Base-by-base conservation (phyloP, 177 flowering plant genomes). In the Vitis hybrid region DNA sequence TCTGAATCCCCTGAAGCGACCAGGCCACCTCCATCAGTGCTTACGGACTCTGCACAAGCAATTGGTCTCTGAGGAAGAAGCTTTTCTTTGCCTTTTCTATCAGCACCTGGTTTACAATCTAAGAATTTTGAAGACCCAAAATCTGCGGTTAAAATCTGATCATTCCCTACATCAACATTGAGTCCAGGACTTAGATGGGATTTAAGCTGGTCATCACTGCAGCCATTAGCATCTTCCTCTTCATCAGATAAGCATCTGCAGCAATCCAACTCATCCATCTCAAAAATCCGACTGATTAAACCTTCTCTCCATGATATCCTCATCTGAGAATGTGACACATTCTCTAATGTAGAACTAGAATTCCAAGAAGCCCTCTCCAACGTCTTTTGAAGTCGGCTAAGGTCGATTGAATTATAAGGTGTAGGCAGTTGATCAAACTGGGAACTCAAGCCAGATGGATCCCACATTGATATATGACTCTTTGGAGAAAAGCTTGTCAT, bases 221-320 rank as follows among this genome's bases (percentile, higher is more conserved):
- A 56, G 51, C 12, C 59, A 72, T 19, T 51, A 9, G 50, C 58
- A 65, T 82, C 78, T 72, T 79, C 86, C 66, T 87, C 97, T 55
- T 88, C 94, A 70, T 92, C 97, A 26, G 93, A 87, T n/a, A 84
- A 64, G 78, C 87, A 87, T 68, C 87, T 80, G 74, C 97, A 89
- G 76, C 79, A 81, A 82, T 92, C 93, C 62, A 81, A 78, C 66
- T 90, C 92, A 72, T 94, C 97, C 87, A 81, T 85, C 56, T 94
- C 97, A 65, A 81, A 80, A 14, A 78, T 84, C 59, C 78, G 80
- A 77, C 83, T 86, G 2, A 68, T 75, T 56, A 88, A 60, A 18
- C 88, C 93, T 67, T 94, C 98, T 72, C 93, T 84, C 98, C 96
- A 89, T 51, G 97, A 92, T 76, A 92, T 83, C 68, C 87, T 82